Conservation (phyloP, 2,329 filamentous ascomycete genomes). For the Blastomyces parvus region DNA sequence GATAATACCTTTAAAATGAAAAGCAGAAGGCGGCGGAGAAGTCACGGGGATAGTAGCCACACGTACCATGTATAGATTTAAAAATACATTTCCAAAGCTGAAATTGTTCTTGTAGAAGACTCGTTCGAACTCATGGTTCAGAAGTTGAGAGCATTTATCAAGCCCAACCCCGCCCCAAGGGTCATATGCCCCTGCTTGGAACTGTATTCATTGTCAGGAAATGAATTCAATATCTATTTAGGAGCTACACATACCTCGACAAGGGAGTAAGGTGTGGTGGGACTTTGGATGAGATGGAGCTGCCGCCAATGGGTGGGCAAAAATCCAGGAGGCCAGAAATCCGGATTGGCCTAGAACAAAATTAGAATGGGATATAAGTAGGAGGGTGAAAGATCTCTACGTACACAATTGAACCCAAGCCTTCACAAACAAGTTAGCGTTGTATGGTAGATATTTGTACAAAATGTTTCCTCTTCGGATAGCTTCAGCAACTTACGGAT, state of each 20-base stretch:
- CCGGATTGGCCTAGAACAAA: slow-evolving; percentile 42
- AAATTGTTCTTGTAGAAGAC: slow-evolving; percentile 73
- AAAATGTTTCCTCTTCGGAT: neutral
- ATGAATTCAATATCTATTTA: neutral
- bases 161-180: slow-evolving; percentile 66
- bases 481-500: slow-evolving; percentile 37
- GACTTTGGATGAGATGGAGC: slow-evolving; percentile 51
- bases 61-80: slow-evolving; percentile 61
- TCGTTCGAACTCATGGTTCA: slow-evolving; percentile 64
- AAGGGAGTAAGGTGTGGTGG: slow-evolving; percentile 56
- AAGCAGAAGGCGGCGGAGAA: too few relatives aligned
- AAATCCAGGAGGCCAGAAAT: slow-evolving; percentile 48
- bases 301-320: slow-evolving; percentile 50
- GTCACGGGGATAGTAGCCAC: too few relatives aligned
- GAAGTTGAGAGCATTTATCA: slow-evolving; percentile 53
- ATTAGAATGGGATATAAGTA: slow-evolving; percentile 11
- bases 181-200: slow-evolving; percentile 63
- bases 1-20: neutral
- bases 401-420: slow-evolving; percentile 34
- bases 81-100: slow-evolving; percentile 55
- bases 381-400: slow-evolving; percentile 3
- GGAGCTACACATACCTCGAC: slow-evolving; percentile 39
- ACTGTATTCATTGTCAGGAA: slow-evolving; percentile 32
- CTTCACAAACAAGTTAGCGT: slow-evolving; percentile 15
- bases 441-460: too few relatives aligned